phyloP scores from a whole-genome alignment of 345 rosid genomes.

The Conringia planisiliqua region DNA sequence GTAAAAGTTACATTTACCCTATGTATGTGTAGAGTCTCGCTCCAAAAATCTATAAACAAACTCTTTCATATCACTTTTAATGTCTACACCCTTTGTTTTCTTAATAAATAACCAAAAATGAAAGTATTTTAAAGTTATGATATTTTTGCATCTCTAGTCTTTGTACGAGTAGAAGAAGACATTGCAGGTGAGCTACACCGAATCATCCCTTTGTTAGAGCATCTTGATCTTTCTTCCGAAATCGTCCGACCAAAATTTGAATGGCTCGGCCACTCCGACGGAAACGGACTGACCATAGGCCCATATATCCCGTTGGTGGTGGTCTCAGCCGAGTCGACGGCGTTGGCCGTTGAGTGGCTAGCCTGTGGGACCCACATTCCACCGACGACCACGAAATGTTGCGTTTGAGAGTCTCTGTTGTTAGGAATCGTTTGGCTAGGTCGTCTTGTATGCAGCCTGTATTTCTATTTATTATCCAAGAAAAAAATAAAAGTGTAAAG shows the following conservation, averaged over 20 bases:
- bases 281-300: conserved; percentile 33
- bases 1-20: background rate
- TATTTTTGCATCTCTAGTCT: conserved; percentile 16
- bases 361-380: conserved; percentile 80
- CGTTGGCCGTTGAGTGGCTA: conserved; percentile 45
- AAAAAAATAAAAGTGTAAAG: background rate
- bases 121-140: background rate
- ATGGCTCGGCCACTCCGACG: conserved; percentile 27
- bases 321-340: conserved; percentile 32
- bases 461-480: conserved; percentile 52
- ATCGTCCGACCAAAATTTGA: background rate
- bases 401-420: conserved; percentile 50
- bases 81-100: background rate
- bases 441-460: conserved; percentile 73
- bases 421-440: conserved; percentile 47
- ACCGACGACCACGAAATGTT: conserved; percentile 83
- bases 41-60: background rate
- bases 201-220: background rate
- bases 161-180: conserved; percentile 33
- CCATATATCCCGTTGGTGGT: conserved; percentile 42
- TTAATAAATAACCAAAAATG: background rate
- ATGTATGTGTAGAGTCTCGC: background rate
- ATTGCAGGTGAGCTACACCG: conserved; percentile 32
- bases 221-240: conserved; percentile 12
- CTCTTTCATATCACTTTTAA: background rate